phyloP scores from a whole-genome alignment of 2,329 filamentous ascomycete species.

The Talaromyces marneffei region DNA sequence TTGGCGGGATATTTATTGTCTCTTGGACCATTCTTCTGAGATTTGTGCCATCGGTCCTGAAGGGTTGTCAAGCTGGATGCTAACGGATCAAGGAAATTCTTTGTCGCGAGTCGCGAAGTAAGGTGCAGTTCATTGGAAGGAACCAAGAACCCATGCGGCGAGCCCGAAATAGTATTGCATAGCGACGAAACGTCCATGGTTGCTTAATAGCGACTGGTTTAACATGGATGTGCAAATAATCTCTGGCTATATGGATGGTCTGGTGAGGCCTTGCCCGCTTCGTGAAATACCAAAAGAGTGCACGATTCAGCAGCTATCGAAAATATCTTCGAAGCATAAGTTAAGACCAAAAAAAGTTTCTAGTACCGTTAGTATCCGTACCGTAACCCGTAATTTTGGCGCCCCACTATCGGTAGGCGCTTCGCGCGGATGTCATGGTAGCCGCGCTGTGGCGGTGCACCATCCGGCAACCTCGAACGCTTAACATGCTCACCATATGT shows the following conservation, averaged over 20 bases:
- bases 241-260: background rate
- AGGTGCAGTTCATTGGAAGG: constrained; percentile 62
- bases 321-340: background rate
- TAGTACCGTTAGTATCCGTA: background rate
- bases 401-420: background rate
- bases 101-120: constrained; percentile 68
- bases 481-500: background rate
- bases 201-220: background rate
- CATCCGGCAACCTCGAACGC: background rate
- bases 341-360: background rate
- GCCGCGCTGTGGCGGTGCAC: constrained; percentile 1
- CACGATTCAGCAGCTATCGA: background rate
- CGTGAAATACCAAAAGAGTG: background rate
- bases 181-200: constrained; percentile 4
- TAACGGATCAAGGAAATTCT: constrained; percentile 71
- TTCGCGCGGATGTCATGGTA: background rate
- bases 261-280: background rate
- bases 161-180: constrained; percentile 43
- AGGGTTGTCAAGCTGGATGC: constrained; percentile 67
- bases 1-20: constrained; percentile 48
- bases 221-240: background rate
- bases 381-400: background rate
- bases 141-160: constrained; percentile 70
- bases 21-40: constrained; percentile 43
- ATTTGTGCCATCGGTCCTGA: constrained; percentile 63